Conservation (phyloP, 345 rosid species). For the Dipteronia sinensis region DNA sequence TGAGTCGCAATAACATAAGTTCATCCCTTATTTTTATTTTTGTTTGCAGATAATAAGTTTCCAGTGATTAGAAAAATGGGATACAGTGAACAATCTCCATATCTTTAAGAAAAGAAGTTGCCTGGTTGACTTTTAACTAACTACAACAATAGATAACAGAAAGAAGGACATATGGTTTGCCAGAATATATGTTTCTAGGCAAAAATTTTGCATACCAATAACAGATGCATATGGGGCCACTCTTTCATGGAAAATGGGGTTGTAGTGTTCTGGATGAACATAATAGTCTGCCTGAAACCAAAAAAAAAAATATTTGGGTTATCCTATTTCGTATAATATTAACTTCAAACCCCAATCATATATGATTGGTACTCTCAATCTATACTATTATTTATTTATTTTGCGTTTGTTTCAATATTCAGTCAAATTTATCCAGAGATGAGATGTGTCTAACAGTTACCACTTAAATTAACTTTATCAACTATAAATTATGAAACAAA, state of each 20-base stretch:
- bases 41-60: not conserved
- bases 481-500: not conserved
- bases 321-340: not conserved
- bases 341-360: not conserved
- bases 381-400: not conserved
- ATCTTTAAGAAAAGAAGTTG: not conserved
- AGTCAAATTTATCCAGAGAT: not conserved
- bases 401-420: not conserved
- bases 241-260: constrained; percentile 70
- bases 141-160: not conserved
- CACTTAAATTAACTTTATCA: not conserved
- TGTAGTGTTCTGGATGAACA: constrained; percentile 90
- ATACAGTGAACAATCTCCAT: not conserved
- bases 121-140: not conserved
- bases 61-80: not conserved
- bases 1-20: no score
- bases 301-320: not conserved
- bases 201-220: constrained; percentile 58
- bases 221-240: constrained; percentile 80
- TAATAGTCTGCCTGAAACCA: constrained; percentile 80
- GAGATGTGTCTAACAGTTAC: not conserved
- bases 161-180: not conserved
- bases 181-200: constrained; percentile 12
- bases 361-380: not conserved
- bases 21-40: not conserved